Evolutionary conservation across 2,329 filamentous ascomycete genomes (phyloP), one percentile per base, ranked within the genome.

Genomic region (Colletotrichum agaves): DNA sequence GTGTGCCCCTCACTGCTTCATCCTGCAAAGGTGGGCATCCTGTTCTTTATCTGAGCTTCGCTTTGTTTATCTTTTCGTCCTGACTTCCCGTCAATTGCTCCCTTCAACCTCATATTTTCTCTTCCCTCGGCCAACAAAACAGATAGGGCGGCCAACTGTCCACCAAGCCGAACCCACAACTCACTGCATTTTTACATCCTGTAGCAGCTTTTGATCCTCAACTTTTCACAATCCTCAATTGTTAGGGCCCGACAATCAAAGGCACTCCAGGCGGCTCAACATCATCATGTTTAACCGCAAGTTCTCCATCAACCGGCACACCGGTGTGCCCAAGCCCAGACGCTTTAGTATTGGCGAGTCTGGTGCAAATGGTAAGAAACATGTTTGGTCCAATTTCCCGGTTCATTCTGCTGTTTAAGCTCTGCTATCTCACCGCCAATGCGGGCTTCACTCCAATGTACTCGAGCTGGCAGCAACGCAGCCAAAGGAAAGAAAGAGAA

Each of bases 261-360:
- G n/a, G 21, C 27, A 21, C 50, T 15, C 12, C 39, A 8, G 13
- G 19, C 41, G 39, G 41, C 35, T 17, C 37, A 43, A 11, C 31
- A 35, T 23, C 31, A 17, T 75, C 80, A 85, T 85, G 81, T 87
- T 87, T 73, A 79, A 81, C 75, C 84, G 88, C 80, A 89, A 89
- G 76, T 90, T 90, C 78, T 89, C 87, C 70, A 90, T 90, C 80
- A 90, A 90, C 79, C 84, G 87, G 74, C 87, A 89, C 75, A 89
- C 88, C 59, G 88, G 88, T 73, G 84, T 85, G 44, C 88, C 88
- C 67, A 84, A 88, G 74, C 80, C 82, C 44, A 82, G 88, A 70
- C 84, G 88, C 72, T 90, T 89, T 75, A 90, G 87, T 73, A 82
- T 85, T 55, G 83, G 82, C 69, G 87, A 90, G 73, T 83, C 86